Percentiles rank a stretch among this genome's conserved stretches.
Evolutionary conservation across 1,139 yeast species (phyloP).

Genomic region (Candida neerlandica): DNA sequence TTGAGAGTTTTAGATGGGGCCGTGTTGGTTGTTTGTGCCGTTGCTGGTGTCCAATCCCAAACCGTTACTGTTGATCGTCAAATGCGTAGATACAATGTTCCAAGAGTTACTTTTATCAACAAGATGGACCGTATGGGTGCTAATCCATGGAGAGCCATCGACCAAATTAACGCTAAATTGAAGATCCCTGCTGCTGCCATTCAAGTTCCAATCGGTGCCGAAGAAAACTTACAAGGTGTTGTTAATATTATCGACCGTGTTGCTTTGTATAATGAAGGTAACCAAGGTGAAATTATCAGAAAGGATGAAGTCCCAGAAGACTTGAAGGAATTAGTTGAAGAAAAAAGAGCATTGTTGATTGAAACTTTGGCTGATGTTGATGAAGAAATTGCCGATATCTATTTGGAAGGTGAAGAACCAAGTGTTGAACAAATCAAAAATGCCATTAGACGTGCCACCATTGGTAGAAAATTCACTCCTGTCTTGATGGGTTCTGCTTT

Average conservation of each 20-base stretch:
- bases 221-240: slow-evolving; percentile 79
- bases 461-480: slow-evolving; percentile 96
- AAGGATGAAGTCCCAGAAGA: slow-evolving; percentile 74
- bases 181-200: slow-evolving; percentile 96
- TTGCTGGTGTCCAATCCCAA: slow-evolving; percentile 96
- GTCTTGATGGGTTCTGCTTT: slow-evolving; percentile 98
- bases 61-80: slow-evolving; percentile 98
- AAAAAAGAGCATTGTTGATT: slow-evolving; percentile 78
- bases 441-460: slow-evolving; percentile 95
- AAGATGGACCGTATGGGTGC: slow-evolving; percentile 99
- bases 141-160: slow-evolving; percentile 92
- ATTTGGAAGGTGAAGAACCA: slow-evolving; percentile 88
- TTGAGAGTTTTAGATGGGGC: slow-evolving; percentile 97
- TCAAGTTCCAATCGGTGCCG: slow-evolving; percentile 96
- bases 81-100: slow-evolving; percentile 97
- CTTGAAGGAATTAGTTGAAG: slow-evolving; percentile 73
- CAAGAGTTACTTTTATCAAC: slow-evolving; percentile 92
- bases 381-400: slow-evolving; percentile 93
- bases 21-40: slow-evolving; percentile 96
- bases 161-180: slow-evolving; percentile 82
- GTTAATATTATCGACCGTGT: slow-evolving; percentile 89
- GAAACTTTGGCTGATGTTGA: slow-evolving; percentile 98
- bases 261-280: slow-evolving; percentile 86
- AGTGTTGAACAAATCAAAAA: slow-evolving; percentile 75
- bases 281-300: slow-evolving; percentile 79